Base-by-base conservation (phyloP, 2,329 filamentous ascomycete genomes). In the Xylaria sp. region DNA sequence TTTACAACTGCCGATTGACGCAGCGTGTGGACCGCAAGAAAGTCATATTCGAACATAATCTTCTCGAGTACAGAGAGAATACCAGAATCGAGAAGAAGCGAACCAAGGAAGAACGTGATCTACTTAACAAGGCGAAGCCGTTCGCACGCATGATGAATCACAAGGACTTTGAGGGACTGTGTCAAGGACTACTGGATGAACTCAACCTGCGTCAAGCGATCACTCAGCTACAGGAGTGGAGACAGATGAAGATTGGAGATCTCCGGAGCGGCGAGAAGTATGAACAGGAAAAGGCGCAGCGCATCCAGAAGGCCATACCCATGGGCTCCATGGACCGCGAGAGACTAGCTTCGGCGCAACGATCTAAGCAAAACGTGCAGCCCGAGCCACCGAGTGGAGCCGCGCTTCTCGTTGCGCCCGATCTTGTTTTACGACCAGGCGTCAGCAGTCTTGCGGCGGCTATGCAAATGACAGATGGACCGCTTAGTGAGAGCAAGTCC, bases 131-230 rank as follows among this genome's bases (percentile, higher is more conserved):
- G 72, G 89, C 92, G 4, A 99, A 99, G 69, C 94, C 94, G 0
- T 97, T 97, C 69, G 93, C 92, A 2, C 85, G 93, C 48, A 95
- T 97, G 84, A 97, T 97, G 93, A 96, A 93, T 69, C 88, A 89
- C 67, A 82, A 88, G 52, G 94, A 99, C 73, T 97, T 96, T 69
- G 89, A 95, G 64, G 84, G 87, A 9, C 87, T 97, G 66, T 90
- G 88, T 66, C 87, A 91, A 62, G 92, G 92, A 1, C 78, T 99
- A 0, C 83, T 96, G 52, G 92, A 96, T 68, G 94, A 99, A 74
- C 85, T 94, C 64, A 96, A 96, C 66, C 79, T 99, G 16, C 86
- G 94, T 1, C 87, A 95, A 70, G 94, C 94, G 44, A 96, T 99
- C 60, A 66, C 83, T 0, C 93, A 97, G 72, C 79, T 99, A 2